These are phyloP conservation scores for Aspergillus biplanus DNA, from an alignment of 495 filamentous ascomycete species.

Conservation along the genomic window DNA sequence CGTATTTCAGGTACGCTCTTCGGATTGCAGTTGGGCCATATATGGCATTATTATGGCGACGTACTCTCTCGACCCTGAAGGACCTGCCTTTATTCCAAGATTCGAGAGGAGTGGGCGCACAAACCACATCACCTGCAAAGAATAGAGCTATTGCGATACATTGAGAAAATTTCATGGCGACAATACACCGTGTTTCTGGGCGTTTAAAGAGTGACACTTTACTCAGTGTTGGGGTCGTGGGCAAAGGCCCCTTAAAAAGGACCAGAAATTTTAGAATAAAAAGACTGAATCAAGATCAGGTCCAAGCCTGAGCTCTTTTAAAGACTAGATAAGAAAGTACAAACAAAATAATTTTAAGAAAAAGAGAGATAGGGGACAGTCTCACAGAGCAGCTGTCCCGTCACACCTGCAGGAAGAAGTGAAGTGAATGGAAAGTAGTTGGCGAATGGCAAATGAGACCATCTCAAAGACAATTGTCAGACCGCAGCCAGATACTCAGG, in stretches of 20 bases:
- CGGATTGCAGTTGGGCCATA: slow-evolving; percentile 61
- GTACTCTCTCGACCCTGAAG: slow-evolving; percentile 63
- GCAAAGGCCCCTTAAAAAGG: slow-evolving; percentile 22
- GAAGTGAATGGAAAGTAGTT: slow-evolving; percentile 6
- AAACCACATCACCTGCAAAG: slow-evolving; percentile 44
- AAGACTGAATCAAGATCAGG: slow-evolving; percentile 10
- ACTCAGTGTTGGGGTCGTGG: neutral
- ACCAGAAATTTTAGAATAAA: slow-evolving; percentile 24
- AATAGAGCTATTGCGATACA: slow-evolving; percentile 36
- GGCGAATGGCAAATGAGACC: neutral
- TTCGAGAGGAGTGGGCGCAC: slow-evolving; percentile 32
- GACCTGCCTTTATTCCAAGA: slow-evolving; percentile 40
- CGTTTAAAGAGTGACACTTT: slow-evolving; percentile 10
- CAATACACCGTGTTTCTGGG: slow-evolving; percentile 10
- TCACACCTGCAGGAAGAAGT: slow-evolving; percentile 17
- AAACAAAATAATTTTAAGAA: slow-evolving; percentile 16
- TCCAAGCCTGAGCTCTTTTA: slow-evolving; percentile 12
- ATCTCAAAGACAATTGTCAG: neutral
- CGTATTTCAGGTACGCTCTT: slow-evolving; percentile 67
- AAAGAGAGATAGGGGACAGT: slow-evolving; percentile 24
- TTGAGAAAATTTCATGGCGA: slow-evolving; percentile 37
- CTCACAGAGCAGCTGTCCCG: slow-evolving; percentile 21
- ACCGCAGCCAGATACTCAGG: slow-evolving; percentile 7
- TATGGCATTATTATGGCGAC: slow-evolving; percentile 54
- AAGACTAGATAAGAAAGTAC: neutral